These are phyloP conservation scores for Medicago arabica DNA, from an alignment of 306 rosid species.

Conservation along the genomic window DNA sequence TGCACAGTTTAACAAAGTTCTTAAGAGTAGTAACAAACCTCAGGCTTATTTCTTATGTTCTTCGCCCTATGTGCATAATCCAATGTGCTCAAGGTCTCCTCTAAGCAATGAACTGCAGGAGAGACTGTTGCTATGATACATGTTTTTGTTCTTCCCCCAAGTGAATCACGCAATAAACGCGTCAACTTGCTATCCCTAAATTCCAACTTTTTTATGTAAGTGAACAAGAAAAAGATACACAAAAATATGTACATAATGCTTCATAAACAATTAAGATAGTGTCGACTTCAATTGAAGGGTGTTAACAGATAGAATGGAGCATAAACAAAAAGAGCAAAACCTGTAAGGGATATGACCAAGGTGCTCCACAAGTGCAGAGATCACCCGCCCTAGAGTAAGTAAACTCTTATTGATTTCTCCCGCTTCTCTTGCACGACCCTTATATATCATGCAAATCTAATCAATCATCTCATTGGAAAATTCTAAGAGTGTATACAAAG, in stretches of 20 bases:
- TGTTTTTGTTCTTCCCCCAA: conserved; percentile 99
- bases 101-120: conserved; percentile 96
- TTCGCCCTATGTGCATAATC: conserved; percentile 98
- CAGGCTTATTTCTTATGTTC: conserved; percentile 88
- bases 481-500: not conserved
- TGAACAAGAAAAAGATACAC: conserved; percentile 8
- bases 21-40: conserved; percentile 59
- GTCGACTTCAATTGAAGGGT: not conserved
- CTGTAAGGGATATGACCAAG: conserved; percentile 98
- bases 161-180: conserved; percentile 94
- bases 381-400: conserved; percentile 95
- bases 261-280: not conserved
- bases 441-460: conserved; percentile 23
- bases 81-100: conserved; percentile 92
- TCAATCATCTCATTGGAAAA: not conserved
- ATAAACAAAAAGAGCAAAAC: conserved; percentile 41
- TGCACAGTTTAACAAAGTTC: conserved; percentile 1
- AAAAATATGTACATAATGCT: not conserved
- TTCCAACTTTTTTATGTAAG: conserved; percentile 37
- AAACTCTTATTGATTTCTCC: conserved; percentile 98
- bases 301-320: conserved; percentile 1
- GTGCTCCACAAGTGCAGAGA: conserved; percentile 95
- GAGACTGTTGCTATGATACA: conserved; percentile 98
- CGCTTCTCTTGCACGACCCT: conserved; percentile 99
- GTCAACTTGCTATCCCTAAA: conserved; percentile 97